Percentiles rank a stretch among this genome's conserved stretches.
Evolutionary conservation across 2,329 filamentous ascomycete species (phyloP).

Genomic region (Trichoderma atroviride): DNA sequence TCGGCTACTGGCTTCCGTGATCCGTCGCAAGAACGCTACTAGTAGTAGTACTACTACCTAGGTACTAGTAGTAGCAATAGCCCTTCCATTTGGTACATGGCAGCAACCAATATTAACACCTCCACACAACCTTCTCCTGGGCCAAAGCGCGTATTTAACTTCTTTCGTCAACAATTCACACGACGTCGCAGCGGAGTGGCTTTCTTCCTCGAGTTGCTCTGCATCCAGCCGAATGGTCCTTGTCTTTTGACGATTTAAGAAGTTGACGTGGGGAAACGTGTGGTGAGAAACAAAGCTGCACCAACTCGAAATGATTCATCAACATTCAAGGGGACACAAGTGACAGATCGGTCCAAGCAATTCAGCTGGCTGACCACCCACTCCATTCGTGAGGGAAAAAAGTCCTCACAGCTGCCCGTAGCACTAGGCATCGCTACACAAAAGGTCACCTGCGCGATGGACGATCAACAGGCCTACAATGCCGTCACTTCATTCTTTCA

Average conservation of each 20-base stretch:
- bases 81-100: neutral
- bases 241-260: neutral
- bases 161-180: neutral
- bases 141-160: neutral
- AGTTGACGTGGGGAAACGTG: neutral
- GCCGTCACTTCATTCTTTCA: neutral
- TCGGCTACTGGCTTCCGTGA: slow-evolving; percentile 28
- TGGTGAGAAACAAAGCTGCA: neutral
- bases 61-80: neutral
- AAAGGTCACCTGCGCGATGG: slow-evolving; percentile 12
- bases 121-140: neutral
- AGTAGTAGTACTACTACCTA: neutral
- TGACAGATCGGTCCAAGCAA: slow-evolving; percentile 5
- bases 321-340: slow-evolving; percentile 1
- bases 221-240: neutral
- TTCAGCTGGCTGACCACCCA: neutral
- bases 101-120: neutral
- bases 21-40: slow-evolving; percentile 19
- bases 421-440: neutral
- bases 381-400: neutral
- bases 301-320: neutral
- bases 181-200: neutral
- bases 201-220: neutral
- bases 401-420: neutral
- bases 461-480: slow-evolving; percentile 4